These are phyloP conservation scores for Ilex paraguariensis DNA, from an alignment of 305 asterid species.

Conservation along the genomic window DNA sequence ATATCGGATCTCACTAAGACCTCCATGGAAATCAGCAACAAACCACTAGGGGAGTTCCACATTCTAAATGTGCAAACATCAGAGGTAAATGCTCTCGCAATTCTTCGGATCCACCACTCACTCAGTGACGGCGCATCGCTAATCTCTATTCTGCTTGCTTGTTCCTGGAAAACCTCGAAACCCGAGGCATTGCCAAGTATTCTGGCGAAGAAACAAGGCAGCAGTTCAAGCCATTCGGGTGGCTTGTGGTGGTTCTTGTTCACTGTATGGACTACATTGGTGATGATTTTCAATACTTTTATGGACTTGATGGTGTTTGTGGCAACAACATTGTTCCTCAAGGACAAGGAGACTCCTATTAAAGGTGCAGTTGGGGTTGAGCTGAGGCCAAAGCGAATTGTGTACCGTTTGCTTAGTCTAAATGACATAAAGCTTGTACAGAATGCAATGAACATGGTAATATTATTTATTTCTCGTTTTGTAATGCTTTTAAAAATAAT, in stretches of 20 bases:
- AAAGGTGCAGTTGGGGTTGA: slow-evolving; percentile 11
- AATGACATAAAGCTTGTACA: no score
- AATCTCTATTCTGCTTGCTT: slow-evolving; percentile 35
- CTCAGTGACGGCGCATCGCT: slow-evolving; percentile 52
- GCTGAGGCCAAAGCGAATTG: no score
- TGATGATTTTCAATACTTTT: slow-evolving; percentile 19
- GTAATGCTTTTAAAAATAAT: no score
- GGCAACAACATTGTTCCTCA: slow-evolving; percentile 27
- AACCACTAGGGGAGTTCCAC: slow-evolving; percentile 57
- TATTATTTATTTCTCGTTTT: no score
- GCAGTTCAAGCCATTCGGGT: not conserved
- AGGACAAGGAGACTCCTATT: slow-evolving; percentile 38
- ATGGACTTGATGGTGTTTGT: slow-evolving; percentile 17
- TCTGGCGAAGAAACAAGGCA: slow-evolving; percentile 10
- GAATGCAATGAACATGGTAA: no score
- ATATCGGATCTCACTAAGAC: slow-evolving; percentile 17
- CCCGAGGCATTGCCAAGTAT: slow-evolving; percentile 28
- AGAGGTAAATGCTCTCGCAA: slow-evolving; percentile 21
- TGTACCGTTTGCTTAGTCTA: no score
- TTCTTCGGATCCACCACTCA: slow-evolving; percentile 38
- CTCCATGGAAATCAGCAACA: slow-evolving; percentile 19
- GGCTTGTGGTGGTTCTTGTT: slow-evolving; percentile 6
- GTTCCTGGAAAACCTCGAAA: slow-evolving; percentile 28
- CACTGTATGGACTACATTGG: slow-evolving; percentile 8
- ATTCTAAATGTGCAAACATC: slow-evolving; percentile 40